phyloP scores from a whole-genome alignment of 768 basidiomycete genomes.

The Termitomyces sp. region DNA sequence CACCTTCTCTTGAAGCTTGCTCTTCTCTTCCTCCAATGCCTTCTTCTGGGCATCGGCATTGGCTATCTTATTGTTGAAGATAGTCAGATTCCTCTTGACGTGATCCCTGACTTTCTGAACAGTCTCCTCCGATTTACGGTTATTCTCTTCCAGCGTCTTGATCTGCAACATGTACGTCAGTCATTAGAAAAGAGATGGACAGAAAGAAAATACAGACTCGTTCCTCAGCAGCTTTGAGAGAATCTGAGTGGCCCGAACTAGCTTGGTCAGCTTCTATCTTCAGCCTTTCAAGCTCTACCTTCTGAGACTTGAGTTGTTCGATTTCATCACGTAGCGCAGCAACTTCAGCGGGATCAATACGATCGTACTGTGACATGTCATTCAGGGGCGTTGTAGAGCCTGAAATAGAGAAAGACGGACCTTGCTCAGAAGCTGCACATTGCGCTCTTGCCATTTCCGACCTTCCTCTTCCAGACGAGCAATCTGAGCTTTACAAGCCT shows the following conservation, averaged over 20 bases:
- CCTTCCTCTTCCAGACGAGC: conserved; percentile 73
- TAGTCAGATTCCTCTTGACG: conserved; percentile 25
- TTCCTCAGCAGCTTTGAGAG: conserved; percentile 23
- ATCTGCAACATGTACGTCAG: conserved; percentile 29
- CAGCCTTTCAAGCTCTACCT: conserved; percentile 29
- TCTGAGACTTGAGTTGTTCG: conserved; percentile 46
- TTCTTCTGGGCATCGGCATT: conserved; percentile 36
- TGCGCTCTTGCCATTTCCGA: conserved; percentile 82
- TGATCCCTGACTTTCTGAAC: conserved; percentile 37
- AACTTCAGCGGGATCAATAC: conserved; percentile 83
- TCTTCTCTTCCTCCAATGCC: conserved; percentile 36
- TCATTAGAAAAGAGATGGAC: neutral
- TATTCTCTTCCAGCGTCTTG: conserved; percentile 38
- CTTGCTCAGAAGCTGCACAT: conserved; percentile 77
- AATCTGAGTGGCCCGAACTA: conserved; percentile 29
- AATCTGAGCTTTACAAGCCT: conserved; percentile 65
- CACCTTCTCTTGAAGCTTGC: conserved; percentile 36
- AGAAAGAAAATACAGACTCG: conserved; percentile 26
- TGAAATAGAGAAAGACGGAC: conserved; percentile 31
- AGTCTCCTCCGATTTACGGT: conserved; percentile 41
- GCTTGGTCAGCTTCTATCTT: conserved; percentile 20
- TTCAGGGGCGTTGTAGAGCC: neutral
- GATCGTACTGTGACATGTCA: conserved; percentile 61
- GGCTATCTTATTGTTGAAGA: conserved; percentile 32
- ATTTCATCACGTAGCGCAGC: conserved; percentile 78